A percentile compares a stretch with the other conserved stretches of the same genome.
Conservation (phyloP, 495 filamentous ascomycete species). For the Peziza echinospora region DNA sequence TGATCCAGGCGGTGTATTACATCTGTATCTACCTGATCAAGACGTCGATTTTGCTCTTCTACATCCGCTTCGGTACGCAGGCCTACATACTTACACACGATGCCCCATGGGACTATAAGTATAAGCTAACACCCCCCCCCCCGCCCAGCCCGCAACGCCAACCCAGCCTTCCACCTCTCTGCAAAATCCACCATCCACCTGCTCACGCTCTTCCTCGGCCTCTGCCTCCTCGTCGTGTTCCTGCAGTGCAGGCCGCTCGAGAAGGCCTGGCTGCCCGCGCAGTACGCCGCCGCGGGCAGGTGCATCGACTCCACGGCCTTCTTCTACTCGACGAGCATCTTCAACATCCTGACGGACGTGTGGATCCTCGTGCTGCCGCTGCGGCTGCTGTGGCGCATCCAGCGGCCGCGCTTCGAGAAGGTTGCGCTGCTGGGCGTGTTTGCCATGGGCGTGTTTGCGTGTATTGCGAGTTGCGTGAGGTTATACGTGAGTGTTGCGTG, state of each 20-base stretch:
- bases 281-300: conserved; percentile 10
- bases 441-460: conserved; percentile 26
- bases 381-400: conserved; percentile 23
- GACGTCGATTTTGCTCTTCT: conserved; percentile 27
- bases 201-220: conserved; percentile 21
- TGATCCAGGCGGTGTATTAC: conserved; percentile 28
- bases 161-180: not conserved
- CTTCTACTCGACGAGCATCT: conserved; percentile 27
- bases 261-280: conserved; percentile 28
- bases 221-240: conserved; percentile 22
- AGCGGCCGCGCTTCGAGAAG: conserved; percentile 26
- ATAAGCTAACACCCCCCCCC: not conserved
- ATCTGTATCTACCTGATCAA: conserved; percentile 23
- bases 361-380: conserved; percentile 32
- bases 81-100: not conserved
- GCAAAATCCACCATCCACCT: conserved; percentile 21
- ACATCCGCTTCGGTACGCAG: conserved; percentile 26
- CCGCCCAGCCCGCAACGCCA: not conserved
- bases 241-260: conserved; percentile 26
- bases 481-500: not conserved
- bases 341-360: conserved; percentile 32
- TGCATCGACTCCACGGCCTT: conserved; percentile 30
- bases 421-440: conserved; percentile 28
- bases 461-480: conserved; percentile 15
- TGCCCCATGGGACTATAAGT: not conserved